phyloP scores from a whole-genome alignment of 805 yeast genomes.

The Zygotorulaspora florentina region DNA sequence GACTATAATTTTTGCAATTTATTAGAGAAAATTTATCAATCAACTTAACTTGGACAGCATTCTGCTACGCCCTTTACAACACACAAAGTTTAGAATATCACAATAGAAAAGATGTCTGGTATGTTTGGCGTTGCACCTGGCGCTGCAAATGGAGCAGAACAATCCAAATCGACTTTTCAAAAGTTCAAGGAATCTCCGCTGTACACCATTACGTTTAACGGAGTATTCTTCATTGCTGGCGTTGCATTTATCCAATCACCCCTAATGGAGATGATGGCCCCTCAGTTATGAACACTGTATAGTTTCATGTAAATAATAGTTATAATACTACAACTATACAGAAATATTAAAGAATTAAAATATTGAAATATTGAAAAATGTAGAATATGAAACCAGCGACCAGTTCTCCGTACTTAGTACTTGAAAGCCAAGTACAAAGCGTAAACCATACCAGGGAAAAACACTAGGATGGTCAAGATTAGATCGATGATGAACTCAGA shows the following conservation, averaged over 20 bases:
- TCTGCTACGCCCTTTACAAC: too few species aligned
- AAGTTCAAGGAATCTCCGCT: conserved; percentile 60
- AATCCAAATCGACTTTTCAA: conserved; percentile 38
- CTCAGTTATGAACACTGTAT: conserved; percentile 44
- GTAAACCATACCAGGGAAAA: conserved; percentile 77
- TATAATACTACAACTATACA: not conserved
- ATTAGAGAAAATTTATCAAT: not conserved
- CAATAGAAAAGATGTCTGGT: conserved; percentile 29
- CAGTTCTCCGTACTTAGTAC: conserved; percentile 9
- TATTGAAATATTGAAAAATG: not conserved
- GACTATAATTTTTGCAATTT: not conserved
- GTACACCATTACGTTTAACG: conserved; percentile 61
- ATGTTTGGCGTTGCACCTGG: conserved; percentile 29
- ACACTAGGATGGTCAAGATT: conserved; percentile 42
- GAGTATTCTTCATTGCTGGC: conserved; percentile 64
- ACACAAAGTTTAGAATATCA: too few species aligned
- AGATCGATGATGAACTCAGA: conserved; percentile 61
- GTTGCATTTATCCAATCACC: conserved; percentile 74
- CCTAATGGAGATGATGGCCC: conserved; percentile 76
- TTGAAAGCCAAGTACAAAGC: conserved; percentile 58
- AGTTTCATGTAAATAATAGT: conserved; percentile 4
- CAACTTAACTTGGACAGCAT: not conserved
- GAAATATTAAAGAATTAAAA: not conserved
- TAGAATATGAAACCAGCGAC: not conserved
- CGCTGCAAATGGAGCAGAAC: conserved; percentile 24